A percentile compares a stretch with the other conserved stretches of the same genome.
Conservation (phyloP, 805 yeast genomes). For the Scheffersomyces lignosus region DNA sequence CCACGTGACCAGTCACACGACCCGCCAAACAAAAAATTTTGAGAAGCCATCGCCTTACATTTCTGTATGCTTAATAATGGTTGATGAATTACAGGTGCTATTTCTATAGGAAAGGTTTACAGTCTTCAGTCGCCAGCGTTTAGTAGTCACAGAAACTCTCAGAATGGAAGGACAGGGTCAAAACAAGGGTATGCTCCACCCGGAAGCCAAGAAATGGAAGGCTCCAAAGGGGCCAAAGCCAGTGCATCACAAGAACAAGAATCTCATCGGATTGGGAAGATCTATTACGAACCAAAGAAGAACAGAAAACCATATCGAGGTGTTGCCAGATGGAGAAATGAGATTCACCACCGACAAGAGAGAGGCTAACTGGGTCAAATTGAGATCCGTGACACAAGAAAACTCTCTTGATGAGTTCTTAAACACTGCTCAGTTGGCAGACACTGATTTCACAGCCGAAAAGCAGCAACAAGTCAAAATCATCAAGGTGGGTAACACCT, state of each 20-base stretch:
- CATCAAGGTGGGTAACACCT: slow-evolving; percentile 65
- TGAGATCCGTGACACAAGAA: slow-evolving; percentile 94
- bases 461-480: slow-evolving; percentile 79
- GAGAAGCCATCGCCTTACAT: too few relatives aligned
- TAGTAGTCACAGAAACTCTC: too few relatives aligned
- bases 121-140: too few relatives aligned
- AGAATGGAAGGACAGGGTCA: background rate
- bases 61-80: too few relatives aligned
- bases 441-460: slow-evolving; percentile 94
- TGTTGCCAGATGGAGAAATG: slow-evolving; percentile 82
- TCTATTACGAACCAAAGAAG: slow-evolving; percentile 74
- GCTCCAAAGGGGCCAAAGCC: slow-evolving; percentile 94
- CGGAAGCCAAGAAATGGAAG: slow-evolving; percentile 70
- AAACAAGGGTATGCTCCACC: slow-evolving; percentile 45
- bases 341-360: slow-evolving; percentile 83
- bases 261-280: slow-evolving; percentile 82
- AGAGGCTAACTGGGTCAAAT: slow-evolving; percentile 85
- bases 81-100: too few relatives aligned
- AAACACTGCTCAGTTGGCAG: slow-evolving; percentile 93
- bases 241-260: slow-evolving; percentile 77
- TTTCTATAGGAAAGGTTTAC: too few relatives aligned
- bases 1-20: too few relatives aligned
- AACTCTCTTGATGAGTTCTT: slow-evolving; percentile 91
- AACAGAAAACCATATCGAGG: slow-evolving; percentile 66
- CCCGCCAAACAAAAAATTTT: too few relatives aligned